Conservation (phyloP, 257 asterid species). For the Cinchona pubescens region DNA sequence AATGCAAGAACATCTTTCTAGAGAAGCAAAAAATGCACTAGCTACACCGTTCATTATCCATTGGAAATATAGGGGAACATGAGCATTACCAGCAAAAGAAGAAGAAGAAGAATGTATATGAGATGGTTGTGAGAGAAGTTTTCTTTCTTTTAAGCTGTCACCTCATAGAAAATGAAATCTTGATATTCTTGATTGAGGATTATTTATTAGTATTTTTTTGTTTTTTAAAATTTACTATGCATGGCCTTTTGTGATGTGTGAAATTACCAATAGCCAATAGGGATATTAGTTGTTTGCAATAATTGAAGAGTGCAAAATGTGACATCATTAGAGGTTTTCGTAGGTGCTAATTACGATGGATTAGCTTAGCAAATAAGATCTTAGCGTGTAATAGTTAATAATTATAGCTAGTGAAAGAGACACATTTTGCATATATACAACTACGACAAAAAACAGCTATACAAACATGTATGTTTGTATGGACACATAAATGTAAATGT, state of each 20-base stretch:
- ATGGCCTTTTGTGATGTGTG: neutral
- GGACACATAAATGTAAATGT: too few relatives aligned
- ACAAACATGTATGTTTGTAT: too few relatives aligned
- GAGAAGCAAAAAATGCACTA: slow-evolving; percentile 65
- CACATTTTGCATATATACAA: neutral
- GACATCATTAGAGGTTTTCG: neutral
- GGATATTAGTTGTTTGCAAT: neutral
- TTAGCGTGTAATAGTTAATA: neutral
- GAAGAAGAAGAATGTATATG: too few relatives aligned
- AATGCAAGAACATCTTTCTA: slow-evolving; percentile 81
- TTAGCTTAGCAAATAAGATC: neutral
- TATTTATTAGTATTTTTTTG: neutral
- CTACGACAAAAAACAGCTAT: neutral
- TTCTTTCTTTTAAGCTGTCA: neutral
- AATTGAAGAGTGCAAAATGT: neutral
- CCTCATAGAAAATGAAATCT: neutral
- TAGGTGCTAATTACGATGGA: slow-evolving; percentile 3
- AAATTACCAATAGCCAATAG: neutral
- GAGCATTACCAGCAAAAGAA: slow-evolving; percentile 5
- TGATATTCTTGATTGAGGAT: neutral
- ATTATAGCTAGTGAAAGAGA: neutral
- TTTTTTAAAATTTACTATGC: neutral
- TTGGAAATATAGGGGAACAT: too few relatives aligned
- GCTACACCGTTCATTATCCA: slow-evolving; percentile 70
- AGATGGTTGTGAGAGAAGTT: slow-evolving; percentile 12